phyloP scores from a whole-genome alignment of 169 alveolate species.

The Besnoitia besnoiti region DNA sequence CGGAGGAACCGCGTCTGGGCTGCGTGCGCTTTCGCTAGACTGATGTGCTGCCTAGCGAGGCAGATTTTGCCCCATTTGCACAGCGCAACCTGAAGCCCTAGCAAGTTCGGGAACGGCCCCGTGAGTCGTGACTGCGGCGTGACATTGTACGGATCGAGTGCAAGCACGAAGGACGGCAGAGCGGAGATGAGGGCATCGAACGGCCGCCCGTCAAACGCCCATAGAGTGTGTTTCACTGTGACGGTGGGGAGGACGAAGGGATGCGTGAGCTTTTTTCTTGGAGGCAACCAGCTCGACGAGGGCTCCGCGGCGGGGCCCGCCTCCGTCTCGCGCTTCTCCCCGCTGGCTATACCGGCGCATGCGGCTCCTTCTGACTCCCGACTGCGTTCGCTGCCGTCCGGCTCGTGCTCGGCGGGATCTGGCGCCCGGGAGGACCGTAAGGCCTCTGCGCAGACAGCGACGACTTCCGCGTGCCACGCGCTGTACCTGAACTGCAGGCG shows the following conservation, averaged over 20 bases:
- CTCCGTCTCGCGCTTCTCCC: neutral
- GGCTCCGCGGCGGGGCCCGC: neutral
- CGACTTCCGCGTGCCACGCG: slow-evolving; percentile 2
- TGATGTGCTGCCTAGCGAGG: neutral
- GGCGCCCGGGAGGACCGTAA: neutral
- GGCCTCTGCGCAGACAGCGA: neutral
- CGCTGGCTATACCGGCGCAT: neutral
- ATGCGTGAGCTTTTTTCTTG: neutral
- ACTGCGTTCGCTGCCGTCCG: neutral
- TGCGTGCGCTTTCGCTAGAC: neutral
- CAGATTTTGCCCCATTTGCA: neutral
- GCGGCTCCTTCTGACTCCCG: neutral
- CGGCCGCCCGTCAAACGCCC: neutral
- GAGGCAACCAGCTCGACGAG: neutral
- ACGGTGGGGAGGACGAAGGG: slow-evolving; percentile 8
- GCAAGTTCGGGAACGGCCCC: slow-evolving; percentile 29
- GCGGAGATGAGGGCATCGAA: neutral
- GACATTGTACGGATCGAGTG: neutral
- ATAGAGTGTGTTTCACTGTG: neutral
- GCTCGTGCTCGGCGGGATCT: neutral
- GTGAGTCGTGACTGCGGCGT: neutral
- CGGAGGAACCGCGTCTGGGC: neutral
- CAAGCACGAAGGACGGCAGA: neutral
- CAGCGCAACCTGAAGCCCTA: neutral
- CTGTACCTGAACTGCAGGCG: neutral